Base-by-base conservation (phyloP, 352 stramenopile genomes). In the Phytopythium helicoides region DNA sequence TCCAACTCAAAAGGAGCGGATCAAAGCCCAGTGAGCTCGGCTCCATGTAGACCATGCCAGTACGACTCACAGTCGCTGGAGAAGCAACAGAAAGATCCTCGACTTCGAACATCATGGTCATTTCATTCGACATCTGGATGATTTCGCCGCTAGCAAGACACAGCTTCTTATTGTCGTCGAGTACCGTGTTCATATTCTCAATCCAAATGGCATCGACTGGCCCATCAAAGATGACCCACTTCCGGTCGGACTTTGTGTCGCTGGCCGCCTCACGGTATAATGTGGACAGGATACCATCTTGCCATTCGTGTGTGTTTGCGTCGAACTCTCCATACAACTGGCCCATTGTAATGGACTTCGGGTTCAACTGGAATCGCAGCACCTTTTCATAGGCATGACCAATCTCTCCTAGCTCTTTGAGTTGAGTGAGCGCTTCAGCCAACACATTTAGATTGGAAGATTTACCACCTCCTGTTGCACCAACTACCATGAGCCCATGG, bases 41-140 rank as follows among this genome's bases (percentile, higher is more conserved):
- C 56, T 98, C 92, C 92, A 98, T 98, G 73, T 98, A 98, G 25
- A 98, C 95, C 81, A 98, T 98, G 12, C 94, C 94, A 1, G 95
- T 97, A 2, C 94, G 91, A 41, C 85, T 97, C 10, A 98, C 94
- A 3, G 94, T 98, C 31, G 94, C 94, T 0, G 94, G 94, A 3
- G 92, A 98, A 16, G 94, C 94, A 1, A 98, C 92, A 0, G 80
- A 92, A 1, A 98, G 68, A 52, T 98, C 94, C 60, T 98, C 92
- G n/a, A 97, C 88, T 63, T 98, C 94, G 50, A 98, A 98, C 90
- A 98, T 97, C 94, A 98, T 98, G 7, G 91, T 97, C 94, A 98
- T 98, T 36, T 97, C 76, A 37, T 90, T 81, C 3, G 86, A 96
- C 93, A 98, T 98, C 55, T 97, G 92, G 37, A 98, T 71, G 64